Evolutionary conservation across 306 rosid species (phyloP).

Genomic region (Citrullus colocynthis): DNA sequence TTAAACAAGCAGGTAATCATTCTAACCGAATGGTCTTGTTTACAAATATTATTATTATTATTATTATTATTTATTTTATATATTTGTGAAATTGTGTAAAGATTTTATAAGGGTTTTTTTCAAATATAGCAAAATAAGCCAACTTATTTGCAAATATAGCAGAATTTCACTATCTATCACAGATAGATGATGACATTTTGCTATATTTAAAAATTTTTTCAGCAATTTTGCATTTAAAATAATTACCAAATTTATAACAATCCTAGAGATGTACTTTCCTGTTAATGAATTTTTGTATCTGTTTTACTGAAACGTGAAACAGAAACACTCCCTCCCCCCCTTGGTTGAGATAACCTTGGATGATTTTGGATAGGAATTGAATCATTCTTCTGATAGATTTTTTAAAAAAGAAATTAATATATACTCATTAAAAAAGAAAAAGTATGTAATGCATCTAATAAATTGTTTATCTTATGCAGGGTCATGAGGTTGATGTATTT

Average conservation of each 20-base stretch:
- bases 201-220: no score
- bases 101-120: background rate
- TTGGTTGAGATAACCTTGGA: background rate
- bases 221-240: no score
- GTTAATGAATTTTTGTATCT: background rate
- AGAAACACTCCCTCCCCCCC: background rate
- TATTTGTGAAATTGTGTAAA: background rate
- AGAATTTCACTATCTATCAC: no score
- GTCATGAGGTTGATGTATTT: slow-evolving; percentile 93
- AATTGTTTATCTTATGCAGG: slow-evolving; percentile 30
- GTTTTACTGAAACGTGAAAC: background rate
- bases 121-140: no score
- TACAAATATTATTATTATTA: no score
- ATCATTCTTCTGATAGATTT: background rate
- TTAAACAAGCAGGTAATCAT: slow-evolving; percentile 76
- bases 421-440: background rate
- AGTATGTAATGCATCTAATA: no score
- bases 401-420: background rate
- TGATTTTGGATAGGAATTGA: no score
- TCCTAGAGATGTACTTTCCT: background rate
- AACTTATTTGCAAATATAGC: no score
- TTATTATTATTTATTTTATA: background rate
- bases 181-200: no score
- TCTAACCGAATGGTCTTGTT: background rate
- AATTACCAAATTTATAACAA: background rate